Evolutionary conservation across 805 yeast species (phyloP), one percentile per base, ranked within the genome.

Genomic region (Wickerhamiella parazyma): DNA sequence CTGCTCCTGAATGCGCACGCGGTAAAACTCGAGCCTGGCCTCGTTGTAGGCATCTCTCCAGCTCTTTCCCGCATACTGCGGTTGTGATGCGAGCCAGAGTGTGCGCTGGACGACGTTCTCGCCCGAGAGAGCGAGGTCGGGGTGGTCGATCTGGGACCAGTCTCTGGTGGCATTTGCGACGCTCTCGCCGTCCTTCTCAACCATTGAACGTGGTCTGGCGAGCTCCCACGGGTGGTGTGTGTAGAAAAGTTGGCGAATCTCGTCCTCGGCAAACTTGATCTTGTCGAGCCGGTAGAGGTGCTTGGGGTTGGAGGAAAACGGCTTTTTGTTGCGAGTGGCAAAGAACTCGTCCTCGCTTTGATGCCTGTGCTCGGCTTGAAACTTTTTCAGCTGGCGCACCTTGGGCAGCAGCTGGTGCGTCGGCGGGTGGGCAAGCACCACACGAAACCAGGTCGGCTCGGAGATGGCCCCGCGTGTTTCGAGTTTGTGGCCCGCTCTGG

Each of bases 151-250:
- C 41, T 69, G 68, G 38, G 78, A 69, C 97, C 98, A 91, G 60
- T 91, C 85, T 46, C 69, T 68, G 6, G 59, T 55, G 2, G 53
- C 47, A 9, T 22, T 24, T 14, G 11, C 33, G 33, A 61, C 54
- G 37, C 80, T 84, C 36, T 70, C 66, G 6, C 81, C 83, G 29
- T 70, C 69, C 54, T 76, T 81, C 61, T 91, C 98, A 37, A 86
- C 70, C 51, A 91, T 64, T 22, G 75, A 70, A 58, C 82, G 83
- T 11, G 97, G 95, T 52, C 94, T 73, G 1, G 97, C 84, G 43
- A 87, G 67, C 63, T 91, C 98, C 98, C 98, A 91, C 6, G 98
- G 98, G 63, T 91, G 98, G 59, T 87, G 95, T 47, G 76, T 76
- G 62, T 79, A 89, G 57, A 91, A 91, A 19, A 81, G 67, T 38